Percentiles rank a stretch among this genome's conserved stretches.
These are phyloP conservation scores for Pseudozyma pruni DNA, from an alignment of 1,284 basidiomycete genomes.

Conservation along the genomic window DNA sequence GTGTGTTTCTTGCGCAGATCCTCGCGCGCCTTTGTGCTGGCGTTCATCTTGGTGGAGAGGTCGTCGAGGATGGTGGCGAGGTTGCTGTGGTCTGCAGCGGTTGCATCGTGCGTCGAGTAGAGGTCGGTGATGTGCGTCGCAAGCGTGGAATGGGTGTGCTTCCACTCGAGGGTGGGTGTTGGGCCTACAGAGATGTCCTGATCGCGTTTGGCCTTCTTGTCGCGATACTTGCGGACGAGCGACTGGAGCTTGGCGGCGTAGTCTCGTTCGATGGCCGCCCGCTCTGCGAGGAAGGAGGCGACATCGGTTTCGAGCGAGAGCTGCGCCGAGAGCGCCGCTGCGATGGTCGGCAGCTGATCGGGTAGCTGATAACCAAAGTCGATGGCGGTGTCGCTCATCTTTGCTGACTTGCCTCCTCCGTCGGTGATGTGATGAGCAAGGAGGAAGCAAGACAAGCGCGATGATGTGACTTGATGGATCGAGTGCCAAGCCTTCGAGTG, in stretches of 20 bases:
- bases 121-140: conserved; percentile 24
- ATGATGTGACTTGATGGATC: no score
- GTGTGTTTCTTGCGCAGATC: conserved; percentile 50
- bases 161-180: conserved; percentile 48
- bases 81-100: conserved; percentile 20
- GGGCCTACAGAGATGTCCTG: conserved; percentile 47
- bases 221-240: conserved; percentile 47
- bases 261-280: conserved; percentile 54
- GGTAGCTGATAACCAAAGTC: conserved; percentile 36
- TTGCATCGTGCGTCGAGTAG: conserved; percentile 26
- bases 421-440: neutral
- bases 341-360: conserved; percentile 43
- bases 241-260: conserved; percentile 45
- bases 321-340: conserved; percentile 38
- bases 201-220: conserved; percentile 40
- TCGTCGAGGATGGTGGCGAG: conserved; percentile 32
- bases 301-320: conserved; percentile 43
- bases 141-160: conserved; percentile 31
- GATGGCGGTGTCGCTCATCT: conserved; percentile 19
- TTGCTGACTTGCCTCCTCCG: neutral
- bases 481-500: neutral
- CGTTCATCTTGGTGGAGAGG: conserved; percentile 23
- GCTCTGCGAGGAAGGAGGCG: conserved; percentile 44
- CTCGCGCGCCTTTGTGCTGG: conserved; percentile 35
- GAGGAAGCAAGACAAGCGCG: no score